phyloP scores from a whole-genome alignment of 495 filamentous ascomycete species.

The Neurospora intermedia region DNA sequence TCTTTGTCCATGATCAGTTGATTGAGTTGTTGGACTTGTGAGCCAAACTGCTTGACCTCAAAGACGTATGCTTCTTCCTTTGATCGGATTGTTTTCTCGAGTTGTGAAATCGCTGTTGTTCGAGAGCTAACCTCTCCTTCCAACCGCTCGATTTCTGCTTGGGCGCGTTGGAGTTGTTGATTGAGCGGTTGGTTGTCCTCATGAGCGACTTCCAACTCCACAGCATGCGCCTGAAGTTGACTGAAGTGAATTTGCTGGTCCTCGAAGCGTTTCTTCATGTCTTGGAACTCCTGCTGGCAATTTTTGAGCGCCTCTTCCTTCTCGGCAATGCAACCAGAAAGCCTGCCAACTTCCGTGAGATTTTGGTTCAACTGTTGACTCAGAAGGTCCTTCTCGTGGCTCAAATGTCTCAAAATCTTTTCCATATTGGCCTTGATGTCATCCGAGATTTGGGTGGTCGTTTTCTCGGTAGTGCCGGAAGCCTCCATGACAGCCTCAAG shows the following conservation, averaged over 20 bases:
- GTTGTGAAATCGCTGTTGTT: conserved; percentile 2
- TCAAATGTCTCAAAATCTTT: conserved; percentile 9
- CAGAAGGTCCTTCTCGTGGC: conserved; percentile 10
- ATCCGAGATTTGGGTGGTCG: conserved; percentile 3
- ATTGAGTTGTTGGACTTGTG: conserved; percentile 8
- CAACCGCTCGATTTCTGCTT: conserved; percentile 1
- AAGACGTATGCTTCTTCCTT: conserved; percentile 5
- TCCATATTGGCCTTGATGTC: conserved; percentile 8
- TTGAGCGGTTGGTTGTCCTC: conserved; percentile 1
- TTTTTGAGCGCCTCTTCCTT: conserved; percentile 8
- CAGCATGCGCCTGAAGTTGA: conserved; percentile 11
- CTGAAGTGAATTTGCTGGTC: conserved; percentile 6
- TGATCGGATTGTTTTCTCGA: conserved; percentile 8
- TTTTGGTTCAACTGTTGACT: conserved; percentile 10
- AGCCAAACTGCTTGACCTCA: conserved; percentile 4
- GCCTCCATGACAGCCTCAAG: conserved; percentile 8
- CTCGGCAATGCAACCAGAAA: conserved; percentile 8
- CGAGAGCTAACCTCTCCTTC: conserved; percentile 7
- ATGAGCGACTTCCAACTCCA: conserved; percentile 1
- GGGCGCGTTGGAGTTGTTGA: background rate
- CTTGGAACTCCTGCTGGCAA: conserved; percentile 5
- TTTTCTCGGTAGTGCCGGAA: background rate
- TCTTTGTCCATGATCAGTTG: conserved; percentile 14
- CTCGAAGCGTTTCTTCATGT: background rate
- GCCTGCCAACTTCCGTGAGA: conserved; percentile 13